Percentiles rank a stretch among this genome's conserved stretches.
Conservation (phyloP, 306 rosid genomes). For the Fagus crenata region DNA sequence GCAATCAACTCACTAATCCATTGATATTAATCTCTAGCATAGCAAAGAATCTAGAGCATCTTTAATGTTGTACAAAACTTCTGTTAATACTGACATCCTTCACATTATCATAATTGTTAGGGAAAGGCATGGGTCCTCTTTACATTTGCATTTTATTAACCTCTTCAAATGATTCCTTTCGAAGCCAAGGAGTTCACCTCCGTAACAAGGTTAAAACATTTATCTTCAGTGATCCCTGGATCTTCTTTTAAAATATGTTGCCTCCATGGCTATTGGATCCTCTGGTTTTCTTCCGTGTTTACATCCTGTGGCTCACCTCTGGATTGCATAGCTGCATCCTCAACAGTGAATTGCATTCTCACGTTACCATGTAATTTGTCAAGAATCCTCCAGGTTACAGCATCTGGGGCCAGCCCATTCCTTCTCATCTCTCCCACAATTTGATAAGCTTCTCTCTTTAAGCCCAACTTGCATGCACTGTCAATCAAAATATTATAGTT, state of each 20-base stretch:
- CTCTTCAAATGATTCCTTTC: not conserved
- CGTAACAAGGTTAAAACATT: not conserved
- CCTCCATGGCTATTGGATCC: not conserved
- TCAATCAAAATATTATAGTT: constrained; percentile 75
- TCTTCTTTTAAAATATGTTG: not conserved
- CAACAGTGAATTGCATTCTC: constrained; percentile 21
- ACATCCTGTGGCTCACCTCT: not conserved
- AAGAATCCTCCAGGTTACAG: constrained; percentile 92
- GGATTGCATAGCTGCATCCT: constrained; percentile 32
- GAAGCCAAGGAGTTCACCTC: not conserved
- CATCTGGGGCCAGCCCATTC: constrained; percentile 70
- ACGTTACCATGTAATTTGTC: constrained; percentile 51
- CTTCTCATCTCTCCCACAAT: constrained; percentile 73
- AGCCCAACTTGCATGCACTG: constrained; percentile 59
- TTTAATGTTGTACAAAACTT: not conserved
- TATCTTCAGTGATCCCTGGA: not conserved
- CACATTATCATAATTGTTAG: not conserved
- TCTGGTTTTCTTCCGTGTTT: not conserved
- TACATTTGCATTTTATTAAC: not conserved
- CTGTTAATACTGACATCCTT: not conserved
- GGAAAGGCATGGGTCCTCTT: not conserved
- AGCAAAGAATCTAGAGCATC: not conserved
- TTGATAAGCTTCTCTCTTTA: constrained; percentile 66
- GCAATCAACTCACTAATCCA: not conserved
- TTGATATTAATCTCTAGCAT: not conserved